A percentile compares a stretch with the other conserved stretches of the same genome.
These are phyloP conservation scores for Chamaecrista fasciculata DNA, from an alignment of 306 rosid species.

Conservation along the genomic window DNA sequence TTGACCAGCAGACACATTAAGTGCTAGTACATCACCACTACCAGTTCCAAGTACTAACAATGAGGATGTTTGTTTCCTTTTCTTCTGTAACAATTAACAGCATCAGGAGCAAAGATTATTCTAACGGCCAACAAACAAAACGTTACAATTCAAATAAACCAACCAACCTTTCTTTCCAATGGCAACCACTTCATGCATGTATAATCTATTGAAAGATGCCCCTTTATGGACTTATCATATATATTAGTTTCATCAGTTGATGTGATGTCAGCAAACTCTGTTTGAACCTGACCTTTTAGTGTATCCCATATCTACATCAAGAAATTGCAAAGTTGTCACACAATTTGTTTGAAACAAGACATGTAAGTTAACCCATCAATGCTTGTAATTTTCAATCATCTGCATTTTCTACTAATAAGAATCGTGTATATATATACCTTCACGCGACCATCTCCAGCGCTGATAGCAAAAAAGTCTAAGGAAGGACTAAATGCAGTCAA, in stretches of 20 bases:
- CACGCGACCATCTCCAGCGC: slow-evolving; percentile 88
- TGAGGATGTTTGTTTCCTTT: slow-evolving; percentile 70
- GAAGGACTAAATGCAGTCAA: slow-evolving; percentile 80
- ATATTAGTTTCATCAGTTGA: slow-evolving; percentile 51
- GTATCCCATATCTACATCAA: slow-evolving; percentile 80
- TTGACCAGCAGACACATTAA: slow-evolving; percentile 77
- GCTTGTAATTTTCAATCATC: not conserved
- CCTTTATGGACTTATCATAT: slow-evolving; percentile 48
- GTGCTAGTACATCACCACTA: slow-evolving; percentile 83
- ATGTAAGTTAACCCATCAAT: not conserved
- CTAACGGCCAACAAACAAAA: not conserved
- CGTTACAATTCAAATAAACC: not conserved
- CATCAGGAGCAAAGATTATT: slow-evolving; percentile 6
- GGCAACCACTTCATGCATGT: slow-evolving; percentile 93
- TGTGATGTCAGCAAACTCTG: slow-evolving; percentile 75
- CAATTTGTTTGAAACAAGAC: not conserved
- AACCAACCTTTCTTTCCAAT: slow-evolving; percentile 61
- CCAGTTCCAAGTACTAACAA: slow-evolving; percentile 88
- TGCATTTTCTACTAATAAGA: not conserved
- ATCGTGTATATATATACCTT: slow-evolving; percentile 63
- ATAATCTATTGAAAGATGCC: slow-evolving; percentile 92
- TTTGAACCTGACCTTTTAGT: slow-evolving; percentile 75
- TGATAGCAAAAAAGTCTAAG: slow-evolving; percentile 66
- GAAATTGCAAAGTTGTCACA: slow-evolving; percentile 15
- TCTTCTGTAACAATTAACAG: slow-evolving; percentile 47